phyloP scores from a whole-genome alignment of 2,329 filamentous ascomycete species.

The Samsoniella hepiali region DNA sequence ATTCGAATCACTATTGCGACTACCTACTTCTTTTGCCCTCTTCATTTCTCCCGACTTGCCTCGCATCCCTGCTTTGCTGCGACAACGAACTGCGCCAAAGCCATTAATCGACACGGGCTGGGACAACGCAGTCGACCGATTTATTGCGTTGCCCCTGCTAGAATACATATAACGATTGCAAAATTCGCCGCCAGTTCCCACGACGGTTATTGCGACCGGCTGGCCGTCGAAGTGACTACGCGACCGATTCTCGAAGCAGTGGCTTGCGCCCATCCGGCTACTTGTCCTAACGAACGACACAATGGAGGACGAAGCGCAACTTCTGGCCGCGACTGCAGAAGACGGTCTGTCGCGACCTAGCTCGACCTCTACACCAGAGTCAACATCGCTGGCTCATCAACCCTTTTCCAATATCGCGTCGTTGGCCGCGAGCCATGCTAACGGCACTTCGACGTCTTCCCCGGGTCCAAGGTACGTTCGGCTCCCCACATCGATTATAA shows the following conservation, averaged over 20 bases:
- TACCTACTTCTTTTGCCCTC: not conserved
- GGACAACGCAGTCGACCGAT: too few relatives aligned
- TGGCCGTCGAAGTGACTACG: not conserved
- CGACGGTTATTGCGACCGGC: not conserved
- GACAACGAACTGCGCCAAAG: not conserved
- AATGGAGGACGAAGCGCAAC: constrained; percentile 47
- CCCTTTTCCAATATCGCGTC: constrained; percentile 44
- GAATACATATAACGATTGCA: not conserved
- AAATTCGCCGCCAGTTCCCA: not conserved
- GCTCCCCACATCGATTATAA: not conserved
- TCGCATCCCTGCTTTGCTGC: not conserved
- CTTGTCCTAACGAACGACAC: not conserved
- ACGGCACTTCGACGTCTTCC: constrained; percentile 37
- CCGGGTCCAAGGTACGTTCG: constrained; percentile 46
- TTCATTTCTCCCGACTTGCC: not conserved
- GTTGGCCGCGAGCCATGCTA: constrained; percentile 37
- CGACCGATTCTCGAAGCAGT: not conserved
- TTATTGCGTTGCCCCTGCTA: not conserved
- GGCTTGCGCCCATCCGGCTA: not conserved
- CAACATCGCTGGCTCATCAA: constrained; percentile 39
- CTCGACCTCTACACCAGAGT: constrained; percentile 46
- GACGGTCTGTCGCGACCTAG: constrained; percentile 50
- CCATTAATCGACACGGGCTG: not conserved
- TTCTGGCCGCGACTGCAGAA: constrained; percentile 37
- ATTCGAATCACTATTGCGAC: not conserved